Base-by-base conservation (phyloP, 805 yeast species). In the Nakazawaea peltata region DNA sequence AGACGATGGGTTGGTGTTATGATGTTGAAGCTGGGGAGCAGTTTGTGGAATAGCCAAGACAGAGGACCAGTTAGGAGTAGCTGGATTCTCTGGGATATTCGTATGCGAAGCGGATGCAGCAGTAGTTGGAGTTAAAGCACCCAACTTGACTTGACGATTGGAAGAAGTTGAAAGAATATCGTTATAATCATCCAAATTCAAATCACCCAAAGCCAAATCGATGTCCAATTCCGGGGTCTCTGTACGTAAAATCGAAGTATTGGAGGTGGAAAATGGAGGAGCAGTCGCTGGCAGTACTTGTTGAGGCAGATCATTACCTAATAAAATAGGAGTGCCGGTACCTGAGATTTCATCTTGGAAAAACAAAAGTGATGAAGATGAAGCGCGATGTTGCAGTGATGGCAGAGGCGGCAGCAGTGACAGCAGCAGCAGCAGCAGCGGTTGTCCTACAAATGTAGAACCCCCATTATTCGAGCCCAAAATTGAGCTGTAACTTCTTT, bases 201-300 rank as follows among this genome's bases (percentile, higher is more conserved):
- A 33, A 25, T 37, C 37, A 3, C 41, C 41, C 17, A 37, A 18
- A 3, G 37, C 37, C 5, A 37, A 10, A 19, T 37, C 41, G 14
- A 37, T 37, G 29, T 37, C 41, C 37, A 37, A 33, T 3, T 37
- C 37, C 13, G 41, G 41, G 17, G 41, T 37, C 25, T 33, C 37
- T 2, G 41, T 33, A 12, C 41, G 22, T 15, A 37, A 30, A n/a
- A 36, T 28, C 2, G 36, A 36, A 16, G 21, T 28, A 5, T 36
- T 36, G 18, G 12, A 29, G 13, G 19, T 11, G 5, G 23, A 13
- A 17, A 26, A 25, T 4, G 33, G 36, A n/a, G 40, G 33, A n/a
- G 33, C 33, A 15, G 36, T 28, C 5, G 27, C 9, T 3, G 34
- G 37, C 23, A 27, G 25, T 12, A 26, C 30, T 3, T 21, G 33